Conservation (phyloP, 116 monocot genomes). For the Zostera marina region DNA sequence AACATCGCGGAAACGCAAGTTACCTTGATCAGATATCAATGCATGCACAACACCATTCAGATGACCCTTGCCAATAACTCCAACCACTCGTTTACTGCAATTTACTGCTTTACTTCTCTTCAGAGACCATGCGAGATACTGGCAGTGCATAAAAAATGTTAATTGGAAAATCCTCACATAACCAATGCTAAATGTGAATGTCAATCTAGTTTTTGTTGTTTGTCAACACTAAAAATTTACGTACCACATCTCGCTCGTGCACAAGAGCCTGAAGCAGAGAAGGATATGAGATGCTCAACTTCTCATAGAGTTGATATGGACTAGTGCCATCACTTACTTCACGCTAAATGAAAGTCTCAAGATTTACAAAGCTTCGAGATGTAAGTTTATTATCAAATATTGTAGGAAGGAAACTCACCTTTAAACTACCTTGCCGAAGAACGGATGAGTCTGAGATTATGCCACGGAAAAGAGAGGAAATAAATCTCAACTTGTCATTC, state of each 20-base stretch:
- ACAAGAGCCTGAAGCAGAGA: constrained; percentile 65
- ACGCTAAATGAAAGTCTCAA: constrained; percentile 16
- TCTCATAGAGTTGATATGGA: constrained; percentile 55
- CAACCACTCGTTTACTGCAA: constrained; percentile 47
- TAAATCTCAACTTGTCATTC: constrained; percentile 48
- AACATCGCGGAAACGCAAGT: constrained; percentile 76
- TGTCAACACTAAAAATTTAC: background rate
- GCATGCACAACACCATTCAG: constrained; percentile 85
- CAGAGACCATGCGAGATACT: constrained; percentile 91
- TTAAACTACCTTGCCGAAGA: constrained; percentile 11
- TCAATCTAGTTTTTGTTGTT: background rate
- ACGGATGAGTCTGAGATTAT: constrained; percentile 38
- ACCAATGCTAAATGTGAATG: background rate
- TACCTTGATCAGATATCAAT: constrained; percentile 56
- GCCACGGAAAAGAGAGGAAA: constrained; percentile 46
- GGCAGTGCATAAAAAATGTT: constrained; percentile 2
- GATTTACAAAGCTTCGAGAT: background rate
- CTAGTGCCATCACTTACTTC: constrained; percentile 24
- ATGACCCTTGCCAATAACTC: constrained; percentile 79
- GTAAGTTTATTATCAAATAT: no score
- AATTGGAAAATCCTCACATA: background rate
- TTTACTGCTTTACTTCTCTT: constrained; percentile 98
- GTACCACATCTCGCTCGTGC: constrained; percentile 71
- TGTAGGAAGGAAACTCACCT: constrained; percentile 19
- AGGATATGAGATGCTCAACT: constrained; percentile 68